Base-by-base conservation (phyloP, 495 filamentous ascomycete genomes). In the Lasiosphaeria hispida region DNA sequence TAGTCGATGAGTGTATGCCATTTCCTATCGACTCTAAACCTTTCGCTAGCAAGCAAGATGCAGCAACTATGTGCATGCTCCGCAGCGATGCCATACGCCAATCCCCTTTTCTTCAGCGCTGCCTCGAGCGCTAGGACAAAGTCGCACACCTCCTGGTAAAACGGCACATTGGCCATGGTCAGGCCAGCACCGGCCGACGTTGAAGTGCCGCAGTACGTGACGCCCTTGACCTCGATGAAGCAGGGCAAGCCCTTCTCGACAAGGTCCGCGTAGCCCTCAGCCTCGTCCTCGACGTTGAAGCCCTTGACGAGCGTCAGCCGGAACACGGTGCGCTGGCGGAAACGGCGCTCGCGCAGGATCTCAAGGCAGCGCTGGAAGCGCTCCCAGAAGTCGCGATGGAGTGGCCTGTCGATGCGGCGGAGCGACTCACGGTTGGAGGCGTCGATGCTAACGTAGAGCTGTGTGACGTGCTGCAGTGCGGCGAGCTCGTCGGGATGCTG, bases 341-440 rank as follows among this genome's bases (percentile, higher is more conserved):
- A 85, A 15, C 93, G 80, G 67, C 87, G 87, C 70, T 89, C 87
- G 34, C 89, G 82, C 10, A 97, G 75, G 61, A 97, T 96, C 56
- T 96, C 92, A 23, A 97, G 80, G 70, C 93, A 97, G 17, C 85
- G 79, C 61, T 87, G 83, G 77, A 97, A 96, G 18, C 93, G 87
- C 74, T 96, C 91, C 93, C 93, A 97, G 75, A 95, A 97, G 72
- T 97, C 93, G 23, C 93, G 87, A 73, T 97, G 92, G 11, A 97
- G 82, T 0, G 93, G 93, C 0, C 93, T 79, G 69, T 97, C 93
- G 65, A 97, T 95, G 57, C 85, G 85, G 15, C 88, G 84, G 33
- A 97, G 79, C 44, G 85, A 89, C 48, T 96, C 92, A n/a, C 83
- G 82, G 76, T 97, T 95, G 58, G 87, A 89, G 0, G 93, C 93